phyloP scores from a whole-genome alignment of 192 early-diverging fungal genomes.

The Umbelopsis isabellina region DNA sequence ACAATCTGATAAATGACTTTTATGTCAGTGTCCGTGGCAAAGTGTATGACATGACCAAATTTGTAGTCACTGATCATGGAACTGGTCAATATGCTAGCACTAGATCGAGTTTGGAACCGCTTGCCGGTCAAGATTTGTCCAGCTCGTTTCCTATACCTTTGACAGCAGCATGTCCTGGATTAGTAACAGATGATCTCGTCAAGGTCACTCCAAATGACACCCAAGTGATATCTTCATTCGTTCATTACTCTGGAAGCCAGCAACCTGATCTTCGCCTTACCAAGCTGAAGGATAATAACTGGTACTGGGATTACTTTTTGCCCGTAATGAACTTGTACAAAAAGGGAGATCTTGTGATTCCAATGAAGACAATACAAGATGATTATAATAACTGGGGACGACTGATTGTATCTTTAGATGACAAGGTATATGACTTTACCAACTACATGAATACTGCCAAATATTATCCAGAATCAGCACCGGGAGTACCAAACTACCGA shows the following conservation, averaged over 20 bases:
- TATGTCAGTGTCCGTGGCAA: constrained; percentile 68
- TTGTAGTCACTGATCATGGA: constrained; percentile 64
- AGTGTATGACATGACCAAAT: constrained; percentile 72
- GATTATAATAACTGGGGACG: constrained; percentile 45
- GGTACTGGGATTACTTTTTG: constrained; percentile 53
- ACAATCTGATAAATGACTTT: constrained; percentile 62
- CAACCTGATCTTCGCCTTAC: constrained; percentile 42
- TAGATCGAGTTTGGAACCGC: constrained; percentile 49
- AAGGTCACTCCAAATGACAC: constrained; percentile 40
- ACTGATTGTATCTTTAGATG: constrained; percentile 63
- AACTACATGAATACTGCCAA: constrained; percentile 60
- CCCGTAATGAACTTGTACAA: constrained; percentile 49
- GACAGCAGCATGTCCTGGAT: constrained; percentile 56
- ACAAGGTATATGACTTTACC: constrained; percentile 66
- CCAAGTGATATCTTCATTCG: constrained; percentile 26
- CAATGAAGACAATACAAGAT: constrained; percentile 49
- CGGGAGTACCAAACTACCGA: constrained; percentile 51
- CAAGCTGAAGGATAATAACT: constrained; percentile 43
- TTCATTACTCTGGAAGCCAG: constrained; percentile 40
- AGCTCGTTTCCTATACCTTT: constrained; percentile 64
- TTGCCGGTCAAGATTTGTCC: constrained; percentile 68
- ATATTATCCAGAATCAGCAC: constrained; percentile 39
- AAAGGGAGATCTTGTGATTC: constrained; percentile 65
- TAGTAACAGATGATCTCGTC: constrained; percentile 41
- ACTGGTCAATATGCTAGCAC: constrained; percentile 43